Conservation (phyloP, 352 stramenopile genomes). For the Globisporangium solare region DNA sequence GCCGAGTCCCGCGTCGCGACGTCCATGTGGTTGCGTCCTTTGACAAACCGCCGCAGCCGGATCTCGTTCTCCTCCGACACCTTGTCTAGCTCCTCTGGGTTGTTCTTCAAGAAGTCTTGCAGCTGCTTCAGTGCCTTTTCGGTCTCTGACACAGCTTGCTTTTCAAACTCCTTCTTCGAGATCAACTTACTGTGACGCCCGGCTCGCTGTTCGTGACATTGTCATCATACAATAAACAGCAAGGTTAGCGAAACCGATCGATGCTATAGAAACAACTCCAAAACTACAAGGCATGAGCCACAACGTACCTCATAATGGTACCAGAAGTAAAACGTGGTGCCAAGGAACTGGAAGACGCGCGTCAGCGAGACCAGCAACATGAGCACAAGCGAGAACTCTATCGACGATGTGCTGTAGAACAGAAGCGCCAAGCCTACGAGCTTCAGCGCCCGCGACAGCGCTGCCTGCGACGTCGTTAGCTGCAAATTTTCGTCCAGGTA, state of each 20-base stretch:
- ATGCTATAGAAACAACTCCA: neutral
- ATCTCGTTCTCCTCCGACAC: constrained; percentile 82
- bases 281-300: too few species aligned
- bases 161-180: constrained; percentile 66
- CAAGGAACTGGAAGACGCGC: constrained; percentile 69
- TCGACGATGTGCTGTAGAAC: constrained; percentile 82
- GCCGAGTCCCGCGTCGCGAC: constrained; percentile 44
- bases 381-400: constrained; percentile 61
- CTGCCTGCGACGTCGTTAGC: constrained; percentile 60
- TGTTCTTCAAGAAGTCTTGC: constrained; percentile 56
- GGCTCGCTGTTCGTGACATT: constrained; percentile 4
- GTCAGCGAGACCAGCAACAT: constrained; percentile 67
- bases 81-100: constrained; percentile 70
- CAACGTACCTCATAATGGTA: constrained; percentile 68
- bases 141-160: constrained; percentile 62
- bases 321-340: constrained; percentile 71
- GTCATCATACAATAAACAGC: neutral
- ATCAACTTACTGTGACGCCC: constrained; percentile 69
- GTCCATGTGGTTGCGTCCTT: constrained; percentile 73
- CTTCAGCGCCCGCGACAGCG: constrained; percentile 53
- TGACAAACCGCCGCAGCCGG: constrained; percentile 71
- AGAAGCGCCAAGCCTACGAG: constrained; percentile 58
- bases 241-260: constrained; percentile 3
- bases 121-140: constrained; percentile 69
- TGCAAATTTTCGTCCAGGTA: constrained; percentile 60